Base-by-base conservation (phyloP, 495 filamentous ascomycete genomes). In the Pyrenula massariospora region DNA sequence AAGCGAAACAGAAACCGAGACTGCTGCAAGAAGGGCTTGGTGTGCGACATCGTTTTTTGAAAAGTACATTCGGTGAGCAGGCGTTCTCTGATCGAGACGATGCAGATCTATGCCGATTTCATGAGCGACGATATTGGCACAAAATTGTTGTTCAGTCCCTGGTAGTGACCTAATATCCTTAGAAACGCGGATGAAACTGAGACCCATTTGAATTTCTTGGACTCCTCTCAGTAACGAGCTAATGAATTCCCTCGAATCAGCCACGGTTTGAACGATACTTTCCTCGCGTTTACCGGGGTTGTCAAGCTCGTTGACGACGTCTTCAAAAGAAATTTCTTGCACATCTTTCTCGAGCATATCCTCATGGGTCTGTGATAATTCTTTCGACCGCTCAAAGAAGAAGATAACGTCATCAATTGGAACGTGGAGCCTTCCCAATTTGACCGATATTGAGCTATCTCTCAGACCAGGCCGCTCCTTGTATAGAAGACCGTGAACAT, bases 51-150 rank as follows among this genome's bases (percentile, higher is more conserved):
- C 94, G 54, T 86, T 83, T 11, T 86, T 83, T 12, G 91, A 90
- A 68, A 99, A 99, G 71, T 99, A 99, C 93, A 99, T 99, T 54
- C 91, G 86, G 78, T 99, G 93, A 2, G 91, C 92, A 0, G 93
- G 91, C 42, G 89, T 95, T 62, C 87, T 92, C 24, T 88, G 87
- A 65, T 99, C 94, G 57, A 99, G 83, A 15, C 93, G 84, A 66
- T 97, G 87, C 25, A 97, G 73, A 62, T 99, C 93, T 62, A 97
- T 80, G 54, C 91, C 91, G 25, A 99, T 78, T 68, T 99, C 93
- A 65, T 97, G 96, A 77, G 95, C 95, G 1, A 92, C 88, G 12
- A 91, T 79, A 60, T 92, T 95, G 56, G 97, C 70, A 53, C 86
- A 85, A 1, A 96, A 70, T 1, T 88, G 84, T 21, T 76, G 72